Conservation (phyloP, 164 flowering plant species). For the Tetrastigma voinierianum region DNA sequence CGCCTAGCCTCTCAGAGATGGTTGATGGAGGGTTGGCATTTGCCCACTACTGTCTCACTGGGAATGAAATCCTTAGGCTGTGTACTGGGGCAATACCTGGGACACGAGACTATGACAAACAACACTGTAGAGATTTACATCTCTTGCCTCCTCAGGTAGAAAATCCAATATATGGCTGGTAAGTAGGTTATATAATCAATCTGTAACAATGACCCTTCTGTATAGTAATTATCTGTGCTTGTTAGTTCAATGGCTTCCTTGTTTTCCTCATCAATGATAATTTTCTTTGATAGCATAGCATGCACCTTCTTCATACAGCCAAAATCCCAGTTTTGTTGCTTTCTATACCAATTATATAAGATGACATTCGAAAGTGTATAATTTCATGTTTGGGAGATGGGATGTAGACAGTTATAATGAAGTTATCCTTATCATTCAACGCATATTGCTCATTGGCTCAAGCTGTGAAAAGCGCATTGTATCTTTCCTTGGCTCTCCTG, state of each 20-base stretch:
- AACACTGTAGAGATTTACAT: slow-evolving; percentile 79
- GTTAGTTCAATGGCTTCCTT: background rate
- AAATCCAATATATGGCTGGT: slow-evolving; percentile 93
- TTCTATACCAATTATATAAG: background rate
- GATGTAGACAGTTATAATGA: background rate
- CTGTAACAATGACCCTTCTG: background rate
- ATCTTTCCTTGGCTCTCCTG: too few relatives aligned
- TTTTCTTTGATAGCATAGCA: background rate
- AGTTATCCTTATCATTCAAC: too few relatives aligned
- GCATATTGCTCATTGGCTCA: too few relatives aligned
- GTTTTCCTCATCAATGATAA: background rate
- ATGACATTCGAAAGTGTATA: background rate
- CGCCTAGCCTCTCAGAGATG: slow-evolving; percentile 63
- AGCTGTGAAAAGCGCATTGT: too few relatives aligned
- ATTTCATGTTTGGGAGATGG: background rate
- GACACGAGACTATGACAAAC: slow-evolving; percentile 70
- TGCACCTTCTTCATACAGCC: background rate
- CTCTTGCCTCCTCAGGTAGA: slow-evolving; percentile 90
- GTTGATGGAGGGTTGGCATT: slow-evolving; percentile 92
- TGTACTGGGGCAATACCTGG: slow-evolving; percentile 90
- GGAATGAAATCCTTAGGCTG: slow-evolving; percentile 75
- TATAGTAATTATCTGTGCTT: background rate
- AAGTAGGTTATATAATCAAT: slow-evolving; percentile 6
- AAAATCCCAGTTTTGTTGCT: slow-evolving; percentile 1
- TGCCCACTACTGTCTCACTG: slow-evolving; percentile 82